phyloP scores from a whole-genome alignment of 345 rosid species.

The Hibiscus mutabilis region DNA sequence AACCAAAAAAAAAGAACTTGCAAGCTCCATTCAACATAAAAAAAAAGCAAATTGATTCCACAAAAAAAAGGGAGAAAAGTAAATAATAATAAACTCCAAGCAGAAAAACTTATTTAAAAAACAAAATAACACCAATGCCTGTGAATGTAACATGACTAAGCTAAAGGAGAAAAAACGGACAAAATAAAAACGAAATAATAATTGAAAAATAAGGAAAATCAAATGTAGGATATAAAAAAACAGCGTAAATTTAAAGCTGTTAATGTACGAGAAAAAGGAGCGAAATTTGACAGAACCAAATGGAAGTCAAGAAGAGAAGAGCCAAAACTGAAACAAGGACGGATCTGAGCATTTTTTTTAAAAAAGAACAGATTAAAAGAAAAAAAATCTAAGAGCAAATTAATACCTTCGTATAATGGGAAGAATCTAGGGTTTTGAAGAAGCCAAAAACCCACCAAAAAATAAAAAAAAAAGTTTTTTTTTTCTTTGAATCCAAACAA shows the following conservation, averaged over 20 bases:
- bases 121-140: slow-evolving; percentile 4
- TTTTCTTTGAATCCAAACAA: slow-evolving; percentile 14
- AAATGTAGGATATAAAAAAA: slow-evolving; percentile 14
- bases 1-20: background rate
- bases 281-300: slow-evolving; percentile 5
- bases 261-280: background rate
- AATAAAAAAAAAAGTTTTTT: background rate
- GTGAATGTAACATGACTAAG: slow-evolving; percentile 18
- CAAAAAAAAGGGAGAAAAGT: background rate
- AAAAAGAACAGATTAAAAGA: background rate
- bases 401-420: slow-evolving; percentile 27
- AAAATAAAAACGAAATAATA: background rate
- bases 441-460: slow-evolving; percentile 14
- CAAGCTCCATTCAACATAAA: background rate
- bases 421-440: slow-evolving; percentile 39
- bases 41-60: background rate
- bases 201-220: background rate
- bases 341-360: background rate
- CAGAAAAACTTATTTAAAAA: background rate
- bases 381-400: background rate
- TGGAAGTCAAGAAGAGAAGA: slow-evolving; percentile 2
- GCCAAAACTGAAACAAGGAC: slow-evolving; percentile 34
- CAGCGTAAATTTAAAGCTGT: background rate
- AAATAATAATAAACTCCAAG: background rate
- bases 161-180: background rate